phyloP scores from a whole-genome alignment of 768 basidiomycete genomes.

The Kwoniella mangroviensis region DNA sequence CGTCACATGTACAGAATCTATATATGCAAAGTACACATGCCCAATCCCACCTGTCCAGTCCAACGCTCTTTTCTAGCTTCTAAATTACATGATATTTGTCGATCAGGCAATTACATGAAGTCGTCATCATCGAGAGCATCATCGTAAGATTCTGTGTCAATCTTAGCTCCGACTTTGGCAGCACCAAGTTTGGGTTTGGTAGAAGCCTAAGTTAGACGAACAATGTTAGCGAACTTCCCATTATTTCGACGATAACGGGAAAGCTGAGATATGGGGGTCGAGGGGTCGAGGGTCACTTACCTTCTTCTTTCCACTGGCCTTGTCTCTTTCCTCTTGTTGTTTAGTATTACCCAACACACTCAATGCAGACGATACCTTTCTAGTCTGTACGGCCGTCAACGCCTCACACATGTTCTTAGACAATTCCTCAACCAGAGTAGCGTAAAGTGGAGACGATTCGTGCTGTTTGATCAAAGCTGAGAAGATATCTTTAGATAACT shows the following conservation, averaged over 20 bases:
- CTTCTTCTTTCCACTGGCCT: constrained; percentile 89
- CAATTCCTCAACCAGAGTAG: constrained; percentile 81
- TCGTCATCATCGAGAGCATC: constrained; percentile 92
- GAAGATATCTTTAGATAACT: constrained; percentile 74
- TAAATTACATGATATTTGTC: neutral
- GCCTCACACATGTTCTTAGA: constrained; percentile 74
- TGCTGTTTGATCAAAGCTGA: constrained; percentile 77
- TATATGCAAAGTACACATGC: neutral
- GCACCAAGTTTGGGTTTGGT: constrained; percentile 78
- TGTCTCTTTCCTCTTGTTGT: constrained; percentile 85
- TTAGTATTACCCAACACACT: constrained; percentile 93
- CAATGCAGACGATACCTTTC: constrained; percentile 82
- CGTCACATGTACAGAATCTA: constrained; percentile 1
- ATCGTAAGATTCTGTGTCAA: constrained; percentile 81
- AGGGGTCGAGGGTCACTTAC: constrained; percentile 32
- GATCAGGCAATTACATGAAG: constrained; percentile 73
- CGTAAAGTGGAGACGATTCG: constrained; percentile 78
- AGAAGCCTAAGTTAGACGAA: constrained; percentile 58
- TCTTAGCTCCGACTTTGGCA: constrained; percentile 65
- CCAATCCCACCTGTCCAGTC: neutral
- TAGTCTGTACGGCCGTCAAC: constrained; percentile 85
- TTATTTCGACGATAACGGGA: neutral
- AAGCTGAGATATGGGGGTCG: neutral
- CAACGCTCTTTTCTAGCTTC: neutral
- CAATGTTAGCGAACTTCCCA: constrained; percentile 15